phyloP scores from a whole-genome alignment of 2,329 filamentous ascomycete species.

The Alternaria arborescens region DNA sequence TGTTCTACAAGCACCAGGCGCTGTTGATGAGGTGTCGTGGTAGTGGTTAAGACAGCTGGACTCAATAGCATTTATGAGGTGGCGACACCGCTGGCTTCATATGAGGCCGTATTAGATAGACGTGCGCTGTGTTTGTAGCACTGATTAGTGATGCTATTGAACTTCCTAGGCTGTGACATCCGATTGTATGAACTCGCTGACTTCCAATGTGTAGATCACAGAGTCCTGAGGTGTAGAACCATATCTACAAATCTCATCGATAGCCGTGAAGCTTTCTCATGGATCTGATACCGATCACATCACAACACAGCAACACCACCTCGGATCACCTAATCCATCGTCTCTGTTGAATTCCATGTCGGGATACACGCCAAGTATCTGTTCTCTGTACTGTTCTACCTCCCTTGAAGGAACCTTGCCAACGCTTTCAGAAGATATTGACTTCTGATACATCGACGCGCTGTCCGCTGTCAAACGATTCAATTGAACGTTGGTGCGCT shows the following conservation, averaged over 20 bases:
- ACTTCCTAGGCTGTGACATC: neutral
- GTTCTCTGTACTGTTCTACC: constrained; percentile 30
- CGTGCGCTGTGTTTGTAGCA: neutral
- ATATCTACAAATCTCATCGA: neutral
- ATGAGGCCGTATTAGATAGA: neutral
- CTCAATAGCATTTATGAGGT: neutral
- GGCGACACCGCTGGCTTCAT: neutral
- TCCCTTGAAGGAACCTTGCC: constrained; percentile 19
- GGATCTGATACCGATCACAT: constrained; percentile 19
- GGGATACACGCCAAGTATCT: constrained; percentile 32
- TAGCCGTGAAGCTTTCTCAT: neutral
- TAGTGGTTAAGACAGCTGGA: neutral
- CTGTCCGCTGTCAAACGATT: neutral
- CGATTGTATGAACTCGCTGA: neutral
- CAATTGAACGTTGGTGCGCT: constrained; percentile 3
- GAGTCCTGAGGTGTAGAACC: neutral
- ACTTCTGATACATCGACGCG: neutral
- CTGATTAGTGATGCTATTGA: neutral
- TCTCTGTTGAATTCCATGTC: constrained; percentile 33
- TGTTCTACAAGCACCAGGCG: neutral
- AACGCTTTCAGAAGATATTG: constrained; percentile 2
- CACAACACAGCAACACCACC: constrained; percentile 23
- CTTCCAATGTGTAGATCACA: neutral
- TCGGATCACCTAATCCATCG: constrained; percentile 9
- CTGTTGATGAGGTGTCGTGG: neutral